Base-by-base conservation (phyloP, 1,139 yeast species). In the Suhomyces chickasaworum region DNA sequence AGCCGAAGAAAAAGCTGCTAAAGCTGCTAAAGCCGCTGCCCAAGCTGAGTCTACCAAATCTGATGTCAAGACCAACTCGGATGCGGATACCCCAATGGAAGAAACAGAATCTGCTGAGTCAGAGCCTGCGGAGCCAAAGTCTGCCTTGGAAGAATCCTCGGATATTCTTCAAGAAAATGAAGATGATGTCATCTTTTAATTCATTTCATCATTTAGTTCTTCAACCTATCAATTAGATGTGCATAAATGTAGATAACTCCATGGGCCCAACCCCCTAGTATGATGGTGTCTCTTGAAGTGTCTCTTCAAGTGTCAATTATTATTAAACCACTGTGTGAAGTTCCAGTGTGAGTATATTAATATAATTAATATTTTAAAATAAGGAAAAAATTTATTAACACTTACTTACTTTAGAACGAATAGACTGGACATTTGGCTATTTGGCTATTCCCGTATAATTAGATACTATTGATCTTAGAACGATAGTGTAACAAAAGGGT, bases 31-130 rank as follows among this genome's bases (percentile, higher is more conserved):
- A 9, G 38, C 34, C 3, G 37, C 39, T 25, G 79, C 81, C 49
- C 89, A 86, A 35, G 77, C 77, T 13, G 17, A 10, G n/a, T 25
- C 29, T 25, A 12, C 5, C 10, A 8, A 25, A 13, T 90, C 86
- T 2, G 78, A 75, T 3, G 77, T 76, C 15, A 91, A 84, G 50
- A 73, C 3, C 74, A 15, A 85, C 7, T 10, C 29, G 33, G 38
- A n/a, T 12, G 4, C 22, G 22, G 29, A 25, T 25, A 10, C 29
- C n/a, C 29, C 29, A 25, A 10, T 12, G 13, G 29, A 25, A 10
- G 29, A 25, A 10, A 13, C 29, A 10, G 29, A 25, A 25, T 25
- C 29, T 25, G 29, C 29, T 8, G 29, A 25, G 29, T 23, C 41
- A 12, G 41, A 16, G 20, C 29, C 41, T 21, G 21, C 38, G 32